phyloP scores from a whole-genome alignment of 2,329 filamentous ascomycete genomes.

The Colletotrichum spaethianum region DNA sequence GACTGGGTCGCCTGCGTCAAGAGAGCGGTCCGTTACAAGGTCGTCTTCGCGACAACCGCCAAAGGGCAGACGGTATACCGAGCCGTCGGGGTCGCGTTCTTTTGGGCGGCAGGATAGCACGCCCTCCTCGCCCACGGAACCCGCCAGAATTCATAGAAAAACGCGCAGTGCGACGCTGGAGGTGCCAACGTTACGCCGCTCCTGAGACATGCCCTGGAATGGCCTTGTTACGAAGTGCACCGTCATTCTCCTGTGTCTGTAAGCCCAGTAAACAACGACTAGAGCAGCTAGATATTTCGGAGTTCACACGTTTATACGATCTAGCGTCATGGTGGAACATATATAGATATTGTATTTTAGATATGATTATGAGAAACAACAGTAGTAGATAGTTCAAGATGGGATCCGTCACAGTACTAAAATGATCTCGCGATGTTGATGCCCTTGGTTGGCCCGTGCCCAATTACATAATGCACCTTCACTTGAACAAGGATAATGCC shows the following conservation, averaged over 20 bases:
- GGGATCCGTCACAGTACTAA: neutral
- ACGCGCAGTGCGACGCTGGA: neutral
- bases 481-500: constrained; percentile 20
- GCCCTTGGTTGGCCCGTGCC: neutral
- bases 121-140: neutral
- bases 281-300: neutral
- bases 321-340: neutral
- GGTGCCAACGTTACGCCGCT: neutral
- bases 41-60: neutral
- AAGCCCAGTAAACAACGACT: neutral
- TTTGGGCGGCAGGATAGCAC: neutral
- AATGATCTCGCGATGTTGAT: neutral
- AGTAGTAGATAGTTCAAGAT: neutral
- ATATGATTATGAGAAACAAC: neutral
- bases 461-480: constrained; percentile 18
- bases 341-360: neutral
- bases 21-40: neutral
- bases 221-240: neutral
- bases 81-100: neutral
- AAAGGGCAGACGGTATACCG: neutral
- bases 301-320: neutral
- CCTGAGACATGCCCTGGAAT: neutral
- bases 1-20: constrained; percentile 3
- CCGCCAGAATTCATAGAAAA: neutral
- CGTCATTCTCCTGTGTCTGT: neutral